Evolutionary conservation across 108 stramenopile species (phyloP), one percentile per base, ranked within the genome.

Genomic region (Cylindrotheca closterium): DNA sequence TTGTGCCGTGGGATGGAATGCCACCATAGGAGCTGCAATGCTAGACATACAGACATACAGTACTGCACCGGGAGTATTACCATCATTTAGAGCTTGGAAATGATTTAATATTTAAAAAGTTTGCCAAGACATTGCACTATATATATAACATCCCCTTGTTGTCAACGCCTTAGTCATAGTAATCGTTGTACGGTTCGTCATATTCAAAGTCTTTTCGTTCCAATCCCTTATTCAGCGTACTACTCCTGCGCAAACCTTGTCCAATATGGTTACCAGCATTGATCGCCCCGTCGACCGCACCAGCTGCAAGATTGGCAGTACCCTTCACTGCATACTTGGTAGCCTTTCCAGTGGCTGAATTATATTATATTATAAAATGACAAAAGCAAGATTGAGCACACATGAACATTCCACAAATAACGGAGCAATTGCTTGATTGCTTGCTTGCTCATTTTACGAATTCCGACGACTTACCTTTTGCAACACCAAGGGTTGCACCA

Each of bases 211-310:
- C 37, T 42, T 30, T 30, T 30, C 29, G 25, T 23, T 47, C 27
- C 18, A 18, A 42, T 12, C 25, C 50, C 23, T 53, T 47, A 45
- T 65, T 65, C 24, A 22, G 31, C 0, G 28, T 53, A 1, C 64
- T 47, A 25, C 48, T 18, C 3, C 64, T 5, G 18, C 47, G 60
- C 23, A 62, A 48, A 15, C 60, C 60, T 30, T 62, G 34, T 18
- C 48, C 64, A 3, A 50, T 33, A 2, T 23, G 22, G 23, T 27
- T 33, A 31, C 51, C 51, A 1, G 47, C 27, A 31, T 63, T 70
- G 10, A 28, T 42, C 3, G 66, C 65, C 8, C 73, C 65, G 58
- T 74, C 65, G 2, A 67, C 66, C n/a, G 52, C 66, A 2, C 33
- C 50, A n/a, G 33, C 23, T 10, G 73, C 50, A 12, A 54, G 46